A percentile compares a stretch with the other conserved stretches of the same genome.
Evolutionary conservation across 1,284 basidiomycete genomes (phyloP).

Genomic region (Puccinia coronata): DNA sequence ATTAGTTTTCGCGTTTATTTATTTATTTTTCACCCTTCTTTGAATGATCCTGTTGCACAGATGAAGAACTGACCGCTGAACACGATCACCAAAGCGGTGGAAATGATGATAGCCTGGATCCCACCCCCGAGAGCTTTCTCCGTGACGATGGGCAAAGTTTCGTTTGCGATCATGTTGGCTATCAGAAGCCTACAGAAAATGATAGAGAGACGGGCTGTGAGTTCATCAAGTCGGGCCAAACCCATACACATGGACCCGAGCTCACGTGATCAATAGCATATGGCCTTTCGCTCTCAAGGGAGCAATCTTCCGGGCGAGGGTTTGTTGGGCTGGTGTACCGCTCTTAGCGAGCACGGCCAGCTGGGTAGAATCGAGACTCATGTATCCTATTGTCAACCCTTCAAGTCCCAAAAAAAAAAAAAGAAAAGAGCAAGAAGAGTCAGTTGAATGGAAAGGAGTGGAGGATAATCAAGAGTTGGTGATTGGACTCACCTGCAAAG

Average conservation of each 20-base stretch:
- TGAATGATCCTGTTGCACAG: background rate
- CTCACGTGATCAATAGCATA: constrained; percentile 67
- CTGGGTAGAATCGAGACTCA: constrained; percentile 90
- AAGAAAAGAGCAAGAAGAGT: too few species aligned
- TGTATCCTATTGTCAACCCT: constrained; percentile 78
- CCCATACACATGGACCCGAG: constrained; percentile 56
- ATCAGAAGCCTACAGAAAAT: constrained; percentile 52
- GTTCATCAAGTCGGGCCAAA: constrained; percentile 43
- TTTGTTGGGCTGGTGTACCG: constrained; percentile 76
- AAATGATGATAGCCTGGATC: constrained; percentile 74
- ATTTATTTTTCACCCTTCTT: background rate
- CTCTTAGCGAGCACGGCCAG: constrained; percentile 80
- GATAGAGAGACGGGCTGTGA: constrained; percentile 64
- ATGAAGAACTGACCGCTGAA: constrained; percentile 57
- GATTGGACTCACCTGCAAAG: background rate
- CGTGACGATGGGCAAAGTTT: constrained; percentile 85
- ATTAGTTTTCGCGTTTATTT: background rate
- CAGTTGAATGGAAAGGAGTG: background rate
- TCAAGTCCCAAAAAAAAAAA: too few species aligned
- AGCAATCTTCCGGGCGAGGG: constrained; percentile 79
- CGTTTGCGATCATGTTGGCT: constrained; percentile 72
- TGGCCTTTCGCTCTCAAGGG: constrained; percentile 83
- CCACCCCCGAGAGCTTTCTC: constrained; percentile 85
- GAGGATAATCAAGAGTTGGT: background rate
- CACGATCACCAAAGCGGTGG: constrained; percentile 66